Evolutionary conservation across 805 yeast genomes (phyloP), one percentile per base, ranked within the genome.

Genomic region (Monosporozyma aquatica): DNA sequence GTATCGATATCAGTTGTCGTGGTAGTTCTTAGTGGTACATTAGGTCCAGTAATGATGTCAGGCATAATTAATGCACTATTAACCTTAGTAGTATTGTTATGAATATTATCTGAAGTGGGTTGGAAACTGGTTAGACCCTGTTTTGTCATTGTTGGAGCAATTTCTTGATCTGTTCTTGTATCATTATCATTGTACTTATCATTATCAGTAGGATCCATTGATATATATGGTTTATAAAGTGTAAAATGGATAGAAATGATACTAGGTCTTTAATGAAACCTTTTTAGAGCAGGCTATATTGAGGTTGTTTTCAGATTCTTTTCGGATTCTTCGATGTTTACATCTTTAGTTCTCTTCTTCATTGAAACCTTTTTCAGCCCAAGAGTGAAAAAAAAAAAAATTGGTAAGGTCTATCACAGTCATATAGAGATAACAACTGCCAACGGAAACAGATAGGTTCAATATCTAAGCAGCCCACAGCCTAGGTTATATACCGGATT

Each of bases 1-100:
- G 57, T 58, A 30, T 52, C 63, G 11, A 60, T 29, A 35, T 55
- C 51, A 2, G 64, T 60, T 1, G 64, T 59, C 1, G 64, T 59
- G 11, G 61, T 55, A 6, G 30, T 33, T 24, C 33, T 34, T 4
- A 58, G 47, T 11, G 47, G 44, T 35, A 55, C 45, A 5, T 49
- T 55, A 36, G 54, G 52, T 22, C 54, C 49, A 11, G 52, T 51
- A 23, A 56, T 38, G 26, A 57, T 45, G 13, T 59, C 62, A 6
- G 54, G 48, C 40, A 27, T 23, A 13, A 20, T 32, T 9, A 32
- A 18, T 7, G 18, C 22, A 18, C 35, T 20, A 32, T 14, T 25
- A 15, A 22, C 26, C 24, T 32, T 25, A 10, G 17, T 18, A 5
- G 3, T 23, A 32, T 18, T 20, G 23, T 9, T 18, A 11, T 18